A percentile compares a stretch with the other conserved stretches of the same genome.
Evolutionary conservation across 192 early-diverging fungal species (phyloP).

Genomic region (Coemansia erecta): DNA sequence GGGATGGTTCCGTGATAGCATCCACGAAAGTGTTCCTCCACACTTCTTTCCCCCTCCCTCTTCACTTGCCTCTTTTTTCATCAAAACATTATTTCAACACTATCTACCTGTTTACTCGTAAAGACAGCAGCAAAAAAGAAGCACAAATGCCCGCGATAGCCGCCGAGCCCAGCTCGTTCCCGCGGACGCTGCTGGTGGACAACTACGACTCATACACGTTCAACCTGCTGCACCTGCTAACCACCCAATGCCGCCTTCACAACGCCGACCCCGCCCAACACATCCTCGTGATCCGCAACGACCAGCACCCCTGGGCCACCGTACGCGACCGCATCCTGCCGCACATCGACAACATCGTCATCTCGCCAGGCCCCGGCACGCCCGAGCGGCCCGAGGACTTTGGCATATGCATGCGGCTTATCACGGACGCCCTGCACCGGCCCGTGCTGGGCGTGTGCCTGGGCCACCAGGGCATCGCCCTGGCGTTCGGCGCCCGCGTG

Average conservation of each 20-base stretch:
- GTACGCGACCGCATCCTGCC: conserved; percentile 63
- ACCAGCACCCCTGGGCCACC: conserved; percentile 81
- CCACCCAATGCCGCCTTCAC: not conserved
- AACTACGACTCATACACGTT: conserved; percentile 99
- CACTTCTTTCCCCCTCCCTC: too few relatives aligned
- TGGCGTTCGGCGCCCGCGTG: conserved; percentile 65
- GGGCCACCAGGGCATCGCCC: conserved; percentile 88
- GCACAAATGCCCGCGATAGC: too few relatives aligned
- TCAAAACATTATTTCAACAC: too few relatives aligned
- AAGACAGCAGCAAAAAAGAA: too few relatives aligned
- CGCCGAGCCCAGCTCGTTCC: not conserved
- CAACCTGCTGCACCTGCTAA: conserved; percentile 81
- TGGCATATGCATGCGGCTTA: conserved; percentile 33
- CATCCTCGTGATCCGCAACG: conserved; percentile 86
- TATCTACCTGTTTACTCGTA: too few relatives aligned
- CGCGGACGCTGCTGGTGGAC: conserved; percentile 77
- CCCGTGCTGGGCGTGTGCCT: conserved; percentile 92
- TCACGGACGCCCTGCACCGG: conserved; percentile 26
- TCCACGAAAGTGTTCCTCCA: too few relatives aligned
- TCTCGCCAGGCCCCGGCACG: conserved; percentile 92
- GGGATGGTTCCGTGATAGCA: too few relatives aligned
- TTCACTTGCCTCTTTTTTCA: too few relatives aligned
- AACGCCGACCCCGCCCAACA: conserved; percentile 14
- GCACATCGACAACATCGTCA: conserved; percentile 81
- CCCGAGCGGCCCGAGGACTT: conserved; percentile 62